Evolutionary conservation across 2,329 filamentous ascomycete species (phyloP).

Genomic region (Trichocomaceae sp.): DNA sequence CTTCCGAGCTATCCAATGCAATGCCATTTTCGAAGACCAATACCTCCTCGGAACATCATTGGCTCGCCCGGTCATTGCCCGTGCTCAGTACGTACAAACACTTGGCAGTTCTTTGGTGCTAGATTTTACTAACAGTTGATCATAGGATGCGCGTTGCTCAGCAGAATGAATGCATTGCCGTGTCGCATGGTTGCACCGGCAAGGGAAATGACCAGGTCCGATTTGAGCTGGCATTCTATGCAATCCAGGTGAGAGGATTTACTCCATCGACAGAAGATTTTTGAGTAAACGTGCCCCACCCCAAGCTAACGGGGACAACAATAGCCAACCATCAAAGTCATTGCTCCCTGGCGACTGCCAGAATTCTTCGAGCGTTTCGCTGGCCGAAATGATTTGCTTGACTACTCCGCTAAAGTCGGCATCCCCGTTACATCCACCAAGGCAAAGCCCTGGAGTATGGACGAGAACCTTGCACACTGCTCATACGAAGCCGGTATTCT

Average conservation of each 20-base stretch:
- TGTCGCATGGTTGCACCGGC: conserved; percentile 43
- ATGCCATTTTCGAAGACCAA: conserved; percentile 60
- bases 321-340: conserved; percentile 41
- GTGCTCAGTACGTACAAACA: conserved; percentile 28
- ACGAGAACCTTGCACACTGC: conserved; percentile 55
- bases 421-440: conserved; percentile 46
- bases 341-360: conserved; percentile 45
- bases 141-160: conserved; percentile 28
- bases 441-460: conserved; percentile 19
- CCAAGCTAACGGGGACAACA: not conserved
- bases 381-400: conserved; percentile 44
- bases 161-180: conserved; percentile 38
- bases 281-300: not conserved
- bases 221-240: conserved; percentile 47
- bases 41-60: conserved; percentile 29
- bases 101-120: not conserved
- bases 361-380: conserved; percentile 45
- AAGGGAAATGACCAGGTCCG: conserved; percentile 46
- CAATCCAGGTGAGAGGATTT: conserved; percentile 27
- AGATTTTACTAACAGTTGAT: not conserved
- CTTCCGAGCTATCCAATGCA: conserved; percentile 69
- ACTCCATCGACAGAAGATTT: not conserved
- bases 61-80: conserved; percentile 44
- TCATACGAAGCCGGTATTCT: conserved; percentile 71
- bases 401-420: conserved; percentile 42